Conservation (phyloP, 257 asterid genomes). For the Nicotiana obtusifolia region DNA sequence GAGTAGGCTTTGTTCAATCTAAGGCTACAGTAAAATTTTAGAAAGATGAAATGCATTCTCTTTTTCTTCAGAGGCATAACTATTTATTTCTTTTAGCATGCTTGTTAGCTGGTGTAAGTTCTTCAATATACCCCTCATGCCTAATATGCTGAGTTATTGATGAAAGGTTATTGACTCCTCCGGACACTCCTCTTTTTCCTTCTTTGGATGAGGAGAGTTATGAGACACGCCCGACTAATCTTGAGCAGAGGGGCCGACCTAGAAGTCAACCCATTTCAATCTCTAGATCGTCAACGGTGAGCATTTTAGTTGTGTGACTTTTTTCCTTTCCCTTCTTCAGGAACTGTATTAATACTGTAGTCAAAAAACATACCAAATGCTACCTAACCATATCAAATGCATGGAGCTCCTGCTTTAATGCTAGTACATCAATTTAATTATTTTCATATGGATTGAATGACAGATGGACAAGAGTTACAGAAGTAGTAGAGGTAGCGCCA, state of each 20-base stretch:
- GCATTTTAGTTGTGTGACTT: conserved; percentile 3
- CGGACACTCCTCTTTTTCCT: conserved; percentile 90
- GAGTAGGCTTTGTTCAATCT: neutral
- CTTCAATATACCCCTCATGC: neutral
- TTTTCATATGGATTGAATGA: conserved; percentile 14
- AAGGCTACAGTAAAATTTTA: neutral
- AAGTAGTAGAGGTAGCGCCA: conserved; percentile 76
- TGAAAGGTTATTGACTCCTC: conserved; percentile 92
- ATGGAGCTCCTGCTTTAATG: neutral
- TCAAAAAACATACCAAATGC: neutral
- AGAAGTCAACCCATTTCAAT: conserved; percentile 82
- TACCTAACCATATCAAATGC: neutral
- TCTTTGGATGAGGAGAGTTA: conserved; percentile 82
- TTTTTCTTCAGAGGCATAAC: neutral
- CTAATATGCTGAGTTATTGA: conserved; percentile 7
- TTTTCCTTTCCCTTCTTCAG: neutral
- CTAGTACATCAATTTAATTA: neutral
- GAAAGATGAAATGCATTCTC: conserved; percentile 2
- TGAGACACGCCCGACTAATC: conserved; percentile 45
- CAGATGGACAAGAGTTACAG: conserved; percentile 78
- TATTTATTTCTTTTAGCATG: neutral
- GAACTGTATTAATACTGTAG: neutral
- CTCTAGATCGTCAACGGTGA: conserved; percentile 79
- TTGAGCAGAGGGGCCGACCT: conserved; percentile 76
- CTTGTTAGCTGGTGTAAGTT: neutral